Evolutionary conservation across 2,329 filamentous ascomycete species (phyloP).

Genomic region (Ophiobolus disseminans): DNA sequence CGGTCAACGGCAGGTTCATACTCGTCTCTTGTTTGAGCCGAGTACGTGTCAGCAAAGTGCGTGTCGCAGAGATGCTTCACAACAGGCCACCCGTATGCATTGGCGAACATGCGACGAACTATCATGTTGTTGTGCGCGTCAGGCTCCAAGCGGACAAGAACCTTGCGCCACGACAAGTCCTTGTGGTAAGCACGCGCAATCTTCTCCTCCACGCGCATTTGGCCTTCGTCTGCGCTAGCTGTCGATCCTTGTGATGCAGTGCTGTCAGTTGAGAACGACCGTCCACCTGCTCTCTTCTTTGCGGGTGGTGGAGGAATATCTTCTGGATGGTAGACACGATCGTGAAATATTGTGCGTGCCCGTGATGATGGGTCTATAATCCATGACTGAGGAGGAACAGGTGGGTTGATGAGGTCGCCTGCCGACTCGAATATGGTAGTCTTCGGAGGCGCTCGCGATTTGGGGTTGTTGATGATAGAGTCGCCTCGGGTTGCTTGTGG

Average conservation of each 20-base stretch:
- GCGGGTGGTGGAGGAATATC: constrained; percentile 85
- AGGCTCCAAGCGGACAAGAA: constrained; percentile 91
- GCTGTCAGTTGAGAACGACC: constrained; percentile 49
- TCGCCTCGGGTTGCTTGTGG: constrained; percentile 58
- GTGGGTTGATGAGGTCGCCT: constrained; percentile 89
- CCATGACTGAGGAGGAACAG: constrained; percentile 80
- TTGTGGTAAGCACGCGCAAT: constrained; percentile 95
- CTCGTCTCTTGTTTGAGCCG: constrained; percentile 71
- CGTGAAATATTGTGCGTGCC: constrained; percentile 92
- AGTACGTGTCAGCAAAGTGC: constrained; percentile 81
- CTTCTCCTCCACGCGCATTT: constrained; percentile 94
- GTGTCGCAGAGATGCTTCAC: constrained; percentile 93
- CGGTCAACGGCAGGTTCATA: constrained; percentile 72
- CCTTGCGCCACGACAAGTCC: constrained; percentile 93
- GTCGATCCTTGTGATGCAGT: constrained; percentile 31
- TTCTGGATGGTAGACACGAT: constrained; percentile 89
- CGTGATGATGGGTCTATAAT: constrained; percentile 82
- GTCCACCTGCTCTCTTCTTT: constrained; percentile 47
- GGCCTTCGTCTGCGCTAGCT: constrained; percentile 57
- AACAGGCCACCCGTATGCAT: constrained; percentile 97
- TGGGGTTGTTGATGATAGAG: constrained; percentile 56
- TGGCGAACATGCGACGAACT: constrained; percentile 93
- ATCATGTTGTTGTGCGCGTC: constrained; percentile 99
- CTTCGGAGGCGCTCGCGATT: constrained; percentile 75
- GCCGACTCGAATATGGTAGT: constrained; percentile 96